Conservation (phyloP, 306 rosid genomes). For the Gynostemma pentaphyllum region DNA sequence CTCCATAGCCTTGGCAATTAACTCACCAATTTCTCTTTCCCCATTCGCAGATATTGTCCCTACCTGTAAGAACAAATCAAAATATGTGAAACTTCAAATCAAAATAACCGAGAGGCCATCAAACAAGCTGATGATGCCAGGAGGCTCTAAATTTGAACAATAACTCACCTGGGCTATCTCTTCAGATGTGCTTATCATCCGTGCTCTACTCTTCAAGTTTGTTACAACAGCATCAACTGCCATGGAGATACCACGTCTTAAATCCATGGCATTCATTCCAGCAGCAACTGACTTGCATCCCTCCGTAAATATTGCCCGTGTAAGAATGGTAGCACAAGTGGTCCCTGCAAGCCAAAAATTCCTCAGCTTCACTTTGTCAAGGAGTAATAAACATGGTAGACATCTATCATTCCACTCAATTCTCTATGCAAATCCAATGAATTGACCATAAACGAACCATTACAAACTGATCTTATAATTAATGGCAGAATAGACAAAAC, state of each 20-base stretch:
- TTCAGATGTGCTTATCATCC: conserved; percentile 92
- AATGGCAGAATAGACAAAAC: not conserved
- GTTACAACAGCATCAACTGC: conserved; percentile 89
- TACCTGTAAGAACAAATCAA: conserved; percentile 31
- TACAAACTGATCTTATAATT: not conserved
- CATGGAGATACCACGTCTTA: conserved; percentile 81
- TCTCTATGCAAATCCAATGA: not conserved
- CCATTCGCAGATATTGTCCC: conserved; percentile 95
- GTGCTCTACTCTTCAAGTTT: conserved; percentile 77
- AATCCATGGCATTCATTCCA: conserved; percentile 96
- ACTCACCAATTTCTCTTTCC: conserved; percentile 90
- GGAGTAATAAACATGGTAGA: not conserved
- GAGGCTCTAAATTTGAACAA: not conserved
- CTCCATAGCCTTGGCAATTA: conserved; percentile 97
- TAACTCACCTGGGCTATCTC: conserved; percentile 85
- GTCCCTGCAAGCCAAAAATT: conserved; percentile 50
- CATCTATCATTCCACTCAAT: not conserved
- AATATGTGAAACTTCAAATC: not conserved
- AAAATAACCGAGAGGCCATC: not conserved
- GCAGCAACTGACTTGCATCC: conserved; percentile 99
- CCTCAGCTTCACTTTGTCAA: not conserved
- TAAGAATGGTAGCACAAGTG: conserved; percentile 85
- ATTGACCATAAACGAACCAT: not conserved
- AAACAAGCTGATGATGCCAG: not conserved
- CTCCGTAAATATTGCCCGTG: conserved; percentile 75